Base-by-base conservation (phyloP, 768 basidiomycete species). In the Phlebiopsis flavidoalba region DNA sequence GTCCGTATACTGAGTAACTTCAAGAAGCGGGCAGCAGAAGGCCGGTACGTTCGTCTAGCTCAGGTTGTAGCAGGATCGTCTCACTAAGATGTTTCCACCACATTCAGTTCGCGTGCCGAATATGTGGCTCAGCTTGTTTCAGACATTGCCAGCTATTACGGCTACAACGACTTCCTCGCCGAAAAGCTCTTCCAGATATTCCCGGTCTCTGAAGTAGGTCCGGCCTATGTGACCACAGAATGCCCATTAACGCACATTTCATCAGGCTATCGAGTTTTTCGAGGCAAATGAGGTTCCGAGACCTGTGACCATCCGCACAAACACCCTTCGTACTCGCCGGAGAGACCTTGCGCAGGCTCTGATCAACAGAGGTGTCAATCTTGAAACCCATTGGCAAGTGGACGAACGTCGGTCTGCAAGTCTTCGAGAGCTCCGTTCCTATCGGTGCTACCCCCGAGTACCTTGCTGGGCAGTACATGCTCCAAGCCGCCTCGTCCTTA, bases 381-480 rank as follows among this genome's bases (percentile, higher is more conserved):
- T 99, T 58, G 96, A 98, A n/a, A 71, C 95, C 97, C 21, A 95
- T 99, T 65, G 97, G 96, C 33, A 98, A 98, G 76, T 98, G 97
- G 97, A 93, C 93, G 31, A 98, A 98, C 70, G 95, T 98, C 63
- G 97, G 97, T 15, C 81, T 99, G n/a, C 97, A 98, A 73, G 90
- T 99, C 3, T 98, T 98, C 71, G 96, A 98, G 76, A 93, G 91
- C 64, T 87, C 84, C 62, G 95, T 99, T 1, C 97, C 97, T 0
- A 93, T 99, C 63, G 96, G 91, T 72, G 97, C 97, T 6, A 98
- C 97, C 1, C 97, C 97, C 11, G 97, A 99, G 76, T 99, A 99
- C 75, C 85, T 99, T 43, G 95, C 97, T 0, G 97, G 97, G 2
- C 95, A 99, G 72, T 99, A 99, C 75, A 98, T 99, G 93, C 89